A percentile compares a stretch with the other conserved stretches of the same genome.
These are phyloP conservation scores for Exophiala bonariae DNA, from an alignment of 2,329 filamentous ascomycete species.

Conservation along the genomic window DNA sequence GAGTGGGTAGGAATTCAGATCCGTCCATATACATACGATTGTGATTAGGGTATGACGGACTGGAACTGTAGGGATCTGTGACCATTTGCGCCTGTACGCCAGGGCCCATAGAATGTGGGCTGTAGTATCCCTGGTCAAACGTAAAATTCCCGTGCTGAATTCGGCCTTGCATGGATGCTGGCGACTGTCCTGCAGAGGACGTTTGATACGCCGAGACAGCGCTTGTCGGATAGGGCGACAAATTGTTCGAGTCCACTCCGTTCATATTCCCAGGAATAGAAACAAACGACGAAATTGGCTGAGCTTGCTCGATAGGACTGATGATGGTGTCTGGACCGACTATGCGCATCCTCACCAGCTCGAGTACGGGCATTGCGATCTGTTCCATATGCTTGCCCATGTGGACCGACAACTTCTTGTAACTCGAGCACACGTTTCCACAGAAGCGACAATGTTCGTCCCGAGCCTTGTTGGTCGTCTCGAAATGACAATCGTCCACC, in stretches of 20 bases:
- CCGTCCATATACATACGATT: conserved; percentile 7
- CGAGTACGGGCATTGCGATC: conserved; percentile 77
- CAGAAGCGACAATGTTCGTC: conserved; percentile 88
- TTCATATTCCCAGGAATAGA: conserved; percentile 9
- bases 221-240: conserved; percentile 29
- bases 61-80: conserved; percentile 3
- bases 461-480: conserved; percentile 64
- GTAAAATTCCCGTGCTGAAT: conserved; percentile 9
- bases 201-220: conserved; percentile 30
- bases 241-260: conserved; percentile 30
- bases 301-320: conserved; percentile 63
- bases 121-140: conserved; percentile 16
- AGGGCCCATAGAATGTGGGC: conserved; percentile 11
- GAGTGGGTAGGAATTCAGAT: conserved; percentile 7
- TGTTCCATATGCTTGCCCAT: conserved; percentile 93
- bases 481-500: conserved; percentile 74
- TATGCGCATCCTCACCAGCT: conserved; percentile 45
- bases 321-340: conserved; percentile 60
- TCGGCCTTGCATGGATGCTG: conserved; percentile 16
- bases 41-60: conserved; percentile 6
- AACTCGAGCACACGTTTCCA: conserved; percentile 73
- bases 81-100: conserved; percentile 7
- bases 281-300: conserved; percentile 33
- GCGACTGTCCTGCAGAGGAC: conserved; percentile 28
- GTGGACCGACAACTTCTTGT: conserved; percentile 95